phyloP scores from a whole-genome alignment of 2,329 filamentous ascomycete genomes.

The Fusarium tuaranense region DNA sequence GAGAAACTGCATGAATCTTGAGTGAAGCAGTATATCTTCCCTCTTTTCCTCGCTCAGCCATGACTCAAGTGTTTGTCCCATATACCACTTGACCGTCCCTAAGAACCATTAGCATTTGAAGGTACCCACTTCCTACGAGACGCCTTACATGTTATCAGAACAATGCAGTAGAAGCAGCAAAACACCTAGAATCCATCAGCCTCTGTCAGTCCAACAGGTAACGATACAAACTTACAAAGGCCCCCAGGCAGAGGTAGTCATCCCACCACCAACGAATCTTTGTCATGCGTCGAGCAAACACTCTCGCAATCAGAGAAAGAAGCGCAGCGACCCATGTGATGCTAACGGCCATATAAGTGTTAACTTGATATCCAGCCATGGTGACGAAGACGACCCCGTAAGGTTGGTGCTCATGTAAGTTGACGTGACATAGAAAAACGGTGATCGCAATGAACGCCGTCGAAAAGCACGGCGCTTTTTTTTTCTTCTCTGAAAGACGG shows the following conservation, averaged over 20 bases:
- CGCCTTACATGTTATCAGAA: slow-evolving; percentile 33
- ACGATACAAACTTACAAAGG: slow-evolving; percentile 35
- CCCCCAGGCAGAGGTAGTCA: slow-evolving; percentile 38
- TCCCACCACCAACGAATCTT: slow-evolving; percentile 42
- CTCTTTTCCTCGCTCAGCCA: slow-evolving; percentile 14
- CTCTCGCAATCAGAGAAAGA: slow-evolving; percentile 32
- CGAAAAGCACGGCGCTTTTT: neutral
- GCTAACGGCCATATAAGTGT: slow-evolving; percentile 28
- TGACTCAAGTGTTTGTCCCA: slow-evolving; percentile 31
- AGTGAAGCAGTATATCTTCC: slow-evolving; percentile 28
- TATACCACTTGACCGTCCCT: slow-evolving; percentile 34
- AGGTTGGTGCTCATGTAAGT: neutral
- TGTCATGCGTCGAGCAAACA: slow-evolving; percentile 38
- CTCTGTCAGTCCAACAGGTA: rapidly evolving
- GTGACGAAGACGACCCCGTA: slow-evolving; percentile 5
- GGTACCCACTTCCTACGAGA: rapidly evolving
- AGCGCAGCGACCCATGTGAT: slow-evolving; percentile 40
- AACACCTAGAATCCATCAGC: slow-evolving; percentile 31
- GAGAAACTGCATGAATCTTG: slow-evolving; percentile 31
- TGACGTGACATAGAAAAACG: slow-evolving; percentile 2
- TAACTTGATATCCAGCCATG: slow-evolving; percentile 33
- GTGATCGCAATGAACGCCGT: neutral
- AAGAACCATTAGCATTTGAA: neutral
- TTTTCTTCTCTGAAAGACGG: neutral
- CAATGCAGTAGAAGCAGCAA: slow-evolving; percentile 27